Percentiles rank a stretch among this genome's conserved stretches.
These are phyloP conservation scores for Rhodotorula sp. DNA, from an alignment of 1,284 basidiomycete genomes.

Conservation along the genomic window DNA sequence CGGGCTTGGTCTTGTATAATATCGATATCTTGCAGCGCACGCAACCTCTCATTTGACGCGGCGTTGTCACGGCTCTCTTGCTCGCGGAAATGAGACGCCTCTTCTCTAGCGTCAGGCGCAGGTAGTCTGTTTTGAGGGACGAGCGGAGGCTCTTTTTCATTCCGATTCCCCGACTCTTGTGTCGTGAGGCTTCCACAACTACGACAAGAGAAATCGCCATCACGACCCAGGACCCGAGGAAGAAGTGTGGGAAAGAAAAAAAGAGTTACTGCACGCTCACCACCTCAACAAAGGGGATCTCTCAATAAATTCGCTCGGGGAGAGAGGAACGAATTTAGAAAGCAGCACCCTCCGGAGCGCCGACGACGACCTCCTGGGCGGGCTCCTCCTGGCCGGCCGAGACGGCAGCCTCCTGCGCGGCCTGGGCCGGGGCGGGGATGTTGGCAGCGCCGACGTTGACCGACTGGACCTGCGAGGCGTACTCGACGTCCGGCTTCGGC, in stretches of 20 bases:
- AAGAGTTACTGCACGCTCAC: background rate
- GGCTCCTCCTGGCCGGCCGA: conserved; percentile 14
- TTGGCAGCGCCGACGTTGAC: conserved; percentile 38
- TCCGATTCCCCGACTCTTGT: background rate
- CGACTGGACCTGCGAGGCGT: conserved; percentile 38
- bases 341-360: conserved; percentile 22
- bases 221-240: background rate
- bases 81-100: too few relatives aligned
- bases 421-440: conserved; percentile 35
- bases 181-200: background rate
- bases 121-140: background rate
- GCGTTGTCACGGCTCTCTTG: too few relatives aligned
- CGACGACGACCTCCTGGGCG: conserved; percentile 24
- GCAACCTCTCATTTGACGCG: too few relatives aligned
- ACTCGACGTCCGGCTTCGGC: conserved; percentile 59
- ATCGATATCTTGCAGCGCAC: background rate
- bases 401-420: conserved; percentile 17
- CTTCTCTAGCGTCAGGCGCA: too few relatives aligned
- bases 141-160: background rate
- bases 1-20: background rate
- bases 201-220: conserved; percentile 1
- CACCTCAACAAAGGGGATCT: background rate
- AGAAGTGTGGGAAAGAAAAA: too few relatives aligned
- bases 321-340: conserved; percentile 12
- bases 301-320: background rate